These are phyloP conservation scores for Monilinia fructicola DNA, from an alignment of 2,329 filamentous ascomycete species.

Conservation along the genomic window DNA sequence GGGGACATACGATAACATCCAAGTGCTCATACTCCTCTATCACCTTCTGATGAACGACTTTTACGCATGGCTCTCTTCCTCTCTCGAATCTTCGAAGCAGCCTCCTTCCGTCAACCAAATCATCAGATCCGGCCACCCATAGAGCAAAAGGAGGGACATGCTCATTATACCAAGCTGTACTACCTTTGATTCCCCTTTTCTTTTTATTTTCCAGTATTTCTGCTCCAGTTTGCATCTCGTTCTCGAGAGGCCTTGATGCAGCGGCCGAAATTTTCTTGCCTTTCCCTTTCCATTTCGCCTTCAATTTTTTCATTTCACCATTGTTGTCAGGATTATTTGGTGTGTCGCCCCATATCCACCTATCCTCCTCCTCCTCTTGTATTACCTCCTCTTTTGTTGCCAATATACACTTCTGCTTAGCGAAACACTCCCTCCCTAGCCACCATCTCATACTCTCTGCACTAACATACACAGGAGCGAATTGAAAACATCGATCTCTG, in stretches of 20 bases:
- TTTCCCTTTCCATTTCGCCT: background rate
- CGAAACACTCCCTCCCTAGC: slow-evolving; percentile 85
- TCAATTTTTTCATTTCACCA: background rate
- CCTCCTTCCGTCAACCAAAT: slow-evolving; percentile 77
- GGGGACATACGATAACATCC: slow-evolving; percentile 64
- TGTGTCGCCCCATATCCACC: slow-evolving; percentile 37
- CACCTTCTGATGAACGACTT: slow-evolving; percentile 76
- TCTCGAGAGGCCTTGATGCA: slow-evolving; percentile 13
- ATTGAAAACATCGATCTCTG: slow-evolving; percentile 83
- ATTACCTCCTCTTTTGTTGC: slow-evolving; percentile 70
- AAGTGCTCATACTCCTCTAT: slow-evolving; percentile 90
- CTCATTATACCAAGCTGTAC: slow-evolving; percentile 77
- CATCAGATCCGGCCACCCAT: slow-evolving; percentile 82
- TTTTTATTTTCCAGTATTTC: slow-evolving; percentile 30
- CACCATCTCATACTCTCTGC: slow-evolving; percentile 94
- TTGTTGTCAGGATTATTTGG: background rate
- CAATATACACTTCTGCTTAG: slow-evolving; percentile 81
- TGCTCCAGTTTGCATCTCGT: slow-evolving; percentile 40
- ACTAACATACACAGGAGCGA: slow-evolving; percentile 86
- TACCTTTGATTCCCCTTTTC: slow-evolving; percentile 44
- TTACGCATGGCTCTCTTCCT: slow-evolving; percentile 77
- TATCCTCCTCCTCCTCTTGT: slow-evolving; percentile 54
- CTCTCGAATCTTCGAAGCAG: slow-evolving; percentile 72
- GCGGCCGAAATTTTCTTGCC: background rate
- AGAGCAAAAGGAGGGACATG: slow-evolving; percentile 80